These are phyloP conservation scores for Solanum microdontum DNA, from an alignment of 257 asterid species.

Conservation along the genomic window DNA sequence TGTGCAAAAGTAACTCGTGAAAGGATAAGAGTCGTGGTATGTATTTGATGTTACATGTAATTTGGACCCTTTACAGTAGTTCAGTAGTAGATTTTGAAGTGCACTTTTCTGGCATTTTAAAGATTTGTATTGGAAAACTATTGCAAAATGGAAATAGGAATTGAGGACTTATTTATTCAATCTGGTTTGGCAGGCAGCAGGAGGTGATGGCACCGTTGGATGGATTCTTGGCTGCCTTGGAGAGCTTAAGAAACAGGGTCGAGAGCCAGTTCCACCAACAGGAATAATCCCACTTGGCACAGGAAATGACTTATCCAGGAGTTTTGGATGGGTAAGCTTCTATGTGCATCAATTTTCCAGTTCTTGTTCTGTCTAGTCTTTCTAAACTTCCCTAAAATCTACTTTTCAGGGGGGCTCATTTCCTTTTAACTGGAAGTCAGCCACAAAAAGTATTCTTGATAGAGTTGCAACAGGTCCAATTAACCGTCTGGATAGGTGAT, in stretches of 20 bases:
- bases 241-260: slow-evolving; percentile 49
- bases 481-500: slow-evolving; percentile 63
- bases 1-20: slow-evolving; percentile 75
- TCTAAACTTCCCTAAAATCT: background rate
- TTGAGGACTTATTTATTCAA: background rate
- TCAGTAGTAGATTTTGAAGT: background rate
- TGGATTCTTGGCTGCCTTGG: slow-evolving; percentile 98
- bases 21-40: slow-evolving; percentile 91
- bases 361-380: background rate
- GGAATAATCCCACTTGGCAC: slow-evolving; percentile 94
- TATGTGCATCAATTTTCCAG: slow-evolving; percentile 4
- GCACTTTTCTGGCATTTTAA: background rate
- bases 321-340: slow-evolving; percentile 83
- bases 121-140: background rate
- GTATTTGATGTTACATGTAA: slow-evolving; percentile 5
- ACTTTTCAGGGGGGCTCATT: slow-evolving; percentile 83
- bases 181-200: slow-evolving; percentile 74
- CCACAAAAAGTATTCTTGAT: slow-evolving; percentile 73
- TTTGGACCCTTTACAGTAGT: background rate
- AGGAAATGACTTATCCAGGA: slow-evolving; percentile 92
- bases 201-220: slow-evolving; percentile 99
- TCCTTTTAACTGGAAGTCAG: slow-evolving; percentile 91
- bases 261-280: slow-evolving; percentile 76
- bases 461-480: slow-evolving; percentile 44
- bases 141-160: background rate